Conservation (phyloP, 176 grass and related monocot genomes). For the Luzula sylvatica region DNA sequence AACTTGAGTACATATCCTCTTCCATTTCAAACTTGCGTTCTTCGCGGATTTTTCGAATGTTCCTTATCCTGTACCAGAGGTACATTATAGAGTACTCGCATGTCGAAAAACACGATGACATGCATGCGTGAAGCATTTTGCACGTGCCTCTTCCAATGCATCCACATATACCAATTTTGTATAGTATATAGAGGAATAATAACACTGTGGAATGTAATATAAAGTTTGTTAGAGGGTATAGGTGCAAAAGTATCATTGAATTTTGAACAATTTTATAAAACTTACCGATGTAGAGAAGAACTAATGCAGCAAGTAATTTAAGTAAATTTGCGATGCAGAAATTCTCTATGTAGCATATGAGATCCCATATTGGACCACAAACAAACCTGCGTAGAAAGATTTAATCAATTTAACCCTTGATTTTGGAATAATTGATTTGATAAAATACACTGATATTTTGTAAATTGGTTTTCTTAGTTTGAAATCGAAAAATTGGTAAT, state of each 20-base stretch:
- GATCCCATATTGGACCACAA: conserved; percentile 42
- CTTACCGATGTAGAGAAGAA: conserved; percentile 43
- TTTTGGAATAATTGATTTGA: too few species aligned
- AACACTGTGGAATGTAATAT: conserved; percentile 26
- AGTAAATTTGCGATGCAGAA: conserved; percentile 46
- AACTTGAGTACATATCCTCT: conserved; percentile 17
- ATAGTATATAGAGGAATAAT: conserved; percentile 39
- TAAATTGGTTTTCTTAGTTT: too few species aligned
- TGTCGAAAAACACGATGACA: conserved; percentile 25
- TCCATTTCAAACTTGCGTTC: conserved; percentile 13
- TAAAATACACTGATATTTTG: neutral
- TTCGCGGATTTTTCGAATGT: neutral
- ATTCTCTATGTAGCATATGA: conserved; percentile 58
- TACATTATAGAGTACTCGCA: conserved; percentile 22
- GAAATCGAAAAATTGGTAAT: neutral
- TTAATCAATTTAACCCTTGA: neutral
- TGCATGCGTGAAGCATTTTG: conserved; percentile 26
- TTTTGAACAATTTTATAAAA: neutral
- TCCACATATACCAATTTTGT: conserved; percentile 35
- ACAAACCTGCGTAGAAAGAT: conserved; percentile 23
- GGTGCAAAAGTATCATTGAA: neutral
- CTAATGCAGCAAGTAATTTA: conserved; percentile 29
- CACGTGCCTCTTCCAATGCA: conserved; percentile 24
- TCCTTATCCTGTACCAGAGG: conserved; percentile 28
- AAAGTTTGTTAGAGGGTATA: neutral